Percentiles rank a stretch among this genome's conserved stretches.
Conservation (phyloP, 2,329 filamentous ascomycete species). For the Cadophora sp. region DNA sequence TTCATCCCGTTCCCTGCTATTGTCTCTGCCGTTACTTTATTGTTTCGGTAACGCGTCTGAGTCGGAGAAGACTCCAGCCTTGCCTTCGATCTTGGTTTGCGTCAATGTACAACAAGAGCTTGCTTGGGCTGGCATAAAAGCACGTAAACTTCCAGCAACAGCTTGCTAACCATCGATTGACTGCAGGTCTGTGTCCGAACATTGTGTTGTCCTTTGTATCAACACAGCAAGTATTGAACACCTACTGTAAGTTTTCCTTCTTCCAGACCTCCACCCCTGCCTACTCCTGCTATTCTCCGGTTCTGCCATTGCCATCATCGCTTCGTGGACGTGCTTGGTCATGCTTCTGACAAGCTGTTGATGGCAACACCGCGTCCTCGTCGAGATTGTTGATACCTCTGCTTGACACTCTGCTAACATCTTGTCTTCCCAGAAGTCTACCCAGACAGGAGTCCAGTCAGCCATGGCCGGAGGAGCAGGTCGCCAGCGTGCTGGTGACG, state of each 20-base stretch:
- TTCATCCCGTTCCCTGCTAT: not conserved
- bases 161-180: conserved; percentile 5
- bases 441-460: not conserved
- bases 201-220: conserved; percentile 10
- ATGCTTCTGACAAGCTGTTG: not conserved
- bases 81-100: not conserved
- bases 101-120: not conserved
- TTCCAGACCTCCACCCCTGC: not conserved
- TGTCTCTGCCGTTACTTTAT: no score
- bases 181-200: conserved; percentile 13
- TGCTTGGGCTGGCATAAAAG: not conserved
- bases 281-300: not conserved
- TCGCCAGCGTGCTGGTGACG: conserved; percentile 17
- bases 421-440: conserved; percentile 2
- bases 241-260: not conserved
- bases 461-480: conserved; percentile 32
- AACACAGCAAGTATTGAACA: conserved; percentile 8
- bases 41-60: not conserved
- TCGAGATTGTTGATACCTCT: not conserved
- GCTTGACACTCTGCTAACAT: not conserved
- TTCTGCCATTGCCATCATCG: not conserved
- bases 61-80: not conserved
- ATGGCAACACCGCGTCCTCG: not conserved
- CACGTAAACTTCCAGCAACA: not conserved
- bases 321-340: not conserved